phyloP scores from a whole-genome alignment of 805 yeast genomes.

The Lipomyces yamanashiensis region DNA sequence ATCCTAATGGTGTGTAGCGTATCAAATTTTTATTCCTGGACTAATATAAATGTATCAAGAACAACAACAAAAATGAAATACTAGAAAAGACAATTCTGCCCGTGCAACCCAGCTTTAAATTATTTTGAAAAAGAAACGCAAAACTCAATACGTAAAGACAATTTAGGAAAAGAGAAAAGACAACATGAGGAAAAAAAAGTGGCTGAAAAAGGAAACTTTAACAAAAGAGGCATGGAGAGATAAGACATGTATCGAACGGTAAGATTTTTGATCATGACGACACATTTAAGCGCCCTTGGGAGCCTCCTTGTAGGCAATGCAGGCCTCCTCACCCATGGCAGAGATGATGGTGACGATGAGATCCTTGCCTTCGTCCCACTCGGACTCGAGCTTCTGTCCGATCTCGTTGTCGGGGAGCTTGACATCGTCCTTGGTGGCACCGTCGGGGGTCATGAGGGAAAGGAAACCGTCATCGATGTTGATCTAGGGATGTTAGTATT shows the following conservation, averaged over 20 bases:
- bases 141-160: constrained; percentile 5
- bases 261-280: not conserved
- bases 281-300: constrained; percentile 57
- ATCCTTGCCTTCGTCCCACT: constrained; percentile 98
- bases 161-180: not conserved
- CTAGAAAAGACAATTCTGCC: constrained; percentile 8
- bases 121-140: not conserved
- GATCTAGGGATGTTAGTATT: constrained; percentile 52
- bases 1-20: not conserved
- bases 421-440: constrained; percentile 99
- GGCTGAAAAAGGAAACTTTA: not conserved
- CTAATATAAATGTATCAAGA: not conserved
- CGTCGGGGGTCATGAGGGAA: constrained; percentile 93
- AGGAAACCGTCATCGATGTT: constrained; percentile 99
- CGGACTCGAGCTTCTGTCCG: constrained; percentile 89
- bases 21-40: constrained; percentile 21
- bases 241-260: not conserved
- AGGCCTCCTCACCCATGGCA: constrained; percentile 99
- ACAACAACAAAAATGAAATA: constrained; percentile 1
- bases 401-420: constrained; percentile 97
- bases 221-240: not conserved
- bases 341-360: constrained; percentile 93
- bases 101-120: constrained; percentile 4
- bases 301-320: constrained; percentile 97
- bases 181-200: not conserved